Conservation (phyloP, 2,329 filamentous ascomycete genomes). For the Colletotrichum sp. region DNA sequence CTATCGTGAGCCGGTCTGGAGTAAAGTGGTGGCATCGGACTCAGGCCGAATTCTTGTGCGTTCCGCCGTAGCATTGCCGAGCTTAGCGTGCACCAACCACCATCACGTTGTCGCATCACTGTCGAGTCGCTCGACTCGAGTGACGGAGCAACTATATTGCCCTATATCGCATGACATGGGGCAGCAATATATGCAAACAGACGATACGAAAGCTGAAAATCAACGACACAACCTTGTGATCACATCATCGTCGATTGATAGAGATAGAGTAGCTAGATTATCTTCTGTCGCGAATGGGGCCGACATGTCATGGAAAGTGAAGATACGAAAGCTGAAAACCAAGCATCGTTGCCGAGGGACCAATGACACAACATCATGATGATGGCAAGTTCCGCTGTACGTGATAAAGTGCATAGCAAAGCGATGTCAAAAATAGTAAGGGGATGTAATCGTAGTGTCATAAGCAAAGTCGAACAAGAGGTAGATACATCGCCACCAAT, state of each 20-base stretch:
- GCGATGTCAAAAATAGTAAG: not conserved
- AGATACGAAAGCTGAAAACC: not conserved
- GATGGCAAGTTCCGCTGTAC: not conserved
- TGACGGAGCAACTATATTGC: not conserved
- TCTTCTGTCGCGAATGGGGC: not conserved
- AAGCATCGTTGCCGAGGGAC: not conserved
- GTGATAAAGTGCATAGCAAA: not conserved
- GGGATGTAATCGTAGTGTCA: not conserved
- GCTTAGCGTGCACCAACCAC: not conserved
- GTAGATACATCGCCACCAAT: not conserved
- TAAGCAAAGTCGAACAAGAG: not conserved
- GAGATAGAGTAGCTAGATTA: not conserved
- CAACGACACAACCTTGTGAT: not conserved
- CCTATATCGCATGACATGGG: not conserved
- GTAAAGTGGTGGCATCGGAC: not conserved
- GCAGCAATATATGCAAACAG: not conserved
- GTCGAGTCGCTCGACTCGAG: not conserved
- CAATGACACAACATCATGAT: not conserved
- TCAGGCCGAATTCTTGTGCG: not conserved
- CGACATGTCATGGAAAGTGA: not conserved
- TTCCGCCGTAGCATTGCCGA: not conserved
- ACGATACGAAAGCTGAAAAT: not conserved
- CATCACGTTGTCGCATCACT: not conserved
- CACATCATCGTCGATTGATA: not conserved
- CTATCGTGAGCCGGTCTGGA: not conserved